These are phyloP conservation scores for Boechera retrofracta DNA, from an alignment of 345 rosid genomes.

Conservation along the genomic window DNA sequence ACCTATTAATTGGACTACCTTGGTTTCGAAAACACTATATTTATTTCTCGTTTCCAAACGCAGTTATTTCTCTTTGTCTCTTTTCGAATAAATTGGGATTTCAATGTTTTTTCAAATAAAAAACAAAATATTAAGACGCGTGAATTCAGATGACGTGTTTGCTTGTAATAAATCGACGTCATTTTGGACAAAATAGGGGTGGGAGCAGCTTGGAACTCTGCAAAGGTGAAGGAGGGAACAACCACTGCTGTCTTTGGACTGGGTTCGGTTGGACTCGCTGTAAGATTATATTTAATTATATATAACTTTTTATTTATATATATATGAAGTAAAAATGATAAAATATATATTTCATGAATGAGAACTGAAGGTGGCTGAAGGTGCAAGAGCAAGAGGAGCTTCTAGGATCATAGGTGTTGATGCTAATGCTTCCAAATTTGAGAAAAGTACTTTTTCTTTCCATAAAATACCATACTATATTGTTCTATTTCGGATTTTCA, in stretches of 20 bases:
- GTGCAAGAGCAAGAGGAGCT: slow-evolving; percentile 69
- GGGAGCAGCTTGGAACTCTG: slow-evolving; percentile 76
- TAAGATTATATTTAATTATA: slow-evolving; percentile 35
- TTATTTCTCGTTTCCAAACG: slow-evolving; percentile 10
- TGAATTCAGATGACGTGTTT: not conserved
- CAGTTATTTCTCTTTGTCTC: slow-evolving; percentile 16
- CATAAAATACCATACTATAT: not conserved
- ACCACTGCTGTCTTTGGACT: slow-evolving; percentile 69
- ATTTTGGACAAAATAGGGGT: slow-evolving; percentile 48
- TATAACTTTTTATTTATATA: not conserved
- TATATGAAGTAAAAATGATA: not conserved
- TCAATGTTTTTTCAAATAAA: not conserved
- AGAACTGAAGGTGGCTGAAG: slow-evolving; percentile 61
- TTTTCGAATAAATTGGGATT: not conserved
- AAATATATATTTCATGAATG: slow-evolving; percentile 14
- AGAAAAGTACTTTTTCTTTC: slow-evolving; percentile 47
- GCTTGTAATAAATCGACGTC: not conserved
- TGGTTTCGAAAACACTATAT: slow-evolving; percentile 12
- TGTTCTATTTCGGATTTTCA: too few relatives aligned
- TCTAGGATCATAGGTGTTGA: slow-evolving; percentile 71
- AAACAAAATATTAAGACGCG: too few relatives aligned
- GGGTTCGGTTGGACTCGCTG: slow-evolving; percentile 79
- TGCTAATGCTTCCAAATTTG: slow-evolving; percentile 54
- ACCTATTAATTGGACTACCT: not conserved
- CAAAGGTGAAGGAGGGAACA: slow-evolving; percentile 63